A percentile compares a stretch with the other conserved stretches of the same genome.
Conservation (phyloP, 2,329 filamentous ascomycete species). For the Simplicillium sp. region DNA sequence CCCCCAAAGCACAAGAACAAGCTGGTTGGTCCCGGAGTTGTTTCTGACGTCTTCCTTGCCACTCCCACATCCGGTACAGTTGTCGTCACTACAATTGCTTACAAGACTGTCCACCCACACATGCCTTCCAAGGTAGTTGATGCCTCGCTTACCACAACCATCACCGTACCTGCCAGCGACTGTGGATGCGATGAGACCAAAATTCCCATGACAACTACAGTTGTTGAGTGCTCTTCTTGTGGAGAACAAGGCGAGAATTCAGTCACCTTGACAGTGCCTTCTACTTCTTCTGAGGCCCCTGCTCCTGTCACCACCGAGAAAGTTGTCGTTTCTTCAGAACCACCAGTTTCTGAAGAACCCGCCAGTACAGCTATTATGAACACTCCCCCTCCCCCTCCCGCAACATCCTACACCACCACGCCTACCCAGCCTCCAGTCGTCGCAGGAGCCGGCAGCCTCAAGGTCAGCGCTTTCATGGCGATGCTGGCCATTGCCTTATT, state of each 20-base stretch:
- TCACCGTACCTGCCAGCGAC: background rate
- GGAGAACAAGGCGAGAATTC: constrained; percentile 1
- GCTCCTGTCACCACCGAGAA: background rate
- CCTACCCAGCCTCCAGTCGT: background rate
- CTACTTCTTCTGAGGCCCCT: background rate
- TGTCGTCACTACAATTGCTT: constrained; percentile 4
- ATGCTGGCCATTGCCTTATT: too few relatives aligned
- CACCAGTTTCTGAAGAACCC: background rate
- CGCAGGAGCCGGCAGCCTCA: background rate
- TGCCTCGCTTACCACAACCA: constrained; percentile 2
- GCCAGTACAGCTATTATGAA: background rate
- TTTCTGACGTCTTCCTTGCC: background rate
- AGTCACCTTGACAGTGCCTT: constrained; percentile 4
- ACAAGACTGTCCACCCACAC: constrained; percentile 4
- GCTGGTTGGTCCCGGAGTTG: background rate
- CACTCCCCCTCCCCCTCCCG: background rate
- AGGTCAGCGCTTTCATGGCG: too few relatives aligned
- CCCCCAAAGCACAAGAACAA: background rate
- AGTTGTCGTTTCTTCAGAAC: background rate
- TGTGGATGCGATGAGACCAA: constrained; percentile 3
- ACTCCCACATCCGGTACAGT: background rate
- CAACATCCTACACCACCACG: background rate
- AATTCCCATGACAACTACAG: constrained; percentile 4
- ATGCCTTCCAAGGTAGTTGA: constrained; percentile 1
- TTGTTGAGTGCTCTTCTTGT: constrained; percentile 3